phyloP scores from a whole-genome alignment of 177 flowering plant species.

The Vitis hybrid region DNA sequence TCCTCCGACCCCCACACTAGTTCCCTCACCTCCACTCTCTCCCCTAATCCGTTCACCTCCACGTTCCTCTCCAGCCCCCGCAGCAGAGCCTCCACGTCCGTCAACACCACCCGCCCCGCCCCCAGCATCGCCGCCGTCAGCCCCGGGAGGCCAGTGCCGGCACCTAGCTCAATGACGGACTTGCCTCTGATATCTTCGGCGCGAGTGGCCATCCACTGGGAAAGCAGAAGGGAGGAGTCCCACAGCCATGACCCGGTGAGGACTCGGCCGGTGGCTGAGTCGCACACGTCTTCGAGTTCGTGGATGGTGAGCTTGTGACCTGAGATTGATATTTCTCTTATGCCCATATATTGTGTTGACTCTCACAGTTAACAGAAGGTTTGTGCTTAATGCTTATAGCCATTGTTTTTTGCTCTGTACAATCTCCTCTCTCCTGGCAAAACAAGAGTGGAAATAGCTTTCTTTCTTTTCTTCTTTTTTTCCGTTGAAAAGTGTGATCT shows the following conservation, averaged over 20 bases:
- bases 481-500: no score
- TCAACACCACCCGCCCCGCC: slow-evolving; percentile 36
- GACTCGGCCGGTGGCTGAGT: slow-evolving; percentile 31
- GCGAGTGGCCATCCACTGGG: slow-evolving; percentile 27
- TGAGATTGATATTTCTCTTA: slow-evolving; percentile 16
- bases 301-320: slow-evolving; percentile 7
- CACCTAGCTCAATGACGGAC: slow-evolving; percentile 43
- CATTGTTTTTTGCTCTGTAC: no score
- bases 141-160: slow-evolving; percentile 53
- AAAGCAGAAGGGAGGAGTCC: slow-evolving; percentile 39
- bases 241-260: slow-evolving; percentile 54
- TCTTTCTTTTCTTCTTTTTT: no score
- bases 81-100: slow-evolving; percentile 35
- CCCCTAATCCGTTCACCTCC: slow-evolving; percentile 32
- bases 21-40: slow-evolving; percentile 34
- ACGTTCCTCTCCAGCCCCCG: slow-evolving; percentile 32
- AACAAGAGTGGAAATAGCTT: no score
- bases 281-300: slow-evolving; percentile 27
- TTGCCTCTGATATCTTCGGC: slow-evolving; percentile 22
- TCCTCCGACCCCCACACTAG: slow-evolving; percentile 36
- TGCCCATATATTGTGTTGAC: slow-evolving; percentile 9
- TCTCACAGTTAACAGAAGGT: no score
- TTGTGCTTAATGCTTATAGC: no score
- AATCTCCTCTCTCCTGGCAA: no score
- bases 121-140: slow-evolving; percentile 40